Evolutionary conservation across 2,329 filamentous ascomycete genomes (phyloP).

Genomic region (Colletotrichum kahawae): DNA sequence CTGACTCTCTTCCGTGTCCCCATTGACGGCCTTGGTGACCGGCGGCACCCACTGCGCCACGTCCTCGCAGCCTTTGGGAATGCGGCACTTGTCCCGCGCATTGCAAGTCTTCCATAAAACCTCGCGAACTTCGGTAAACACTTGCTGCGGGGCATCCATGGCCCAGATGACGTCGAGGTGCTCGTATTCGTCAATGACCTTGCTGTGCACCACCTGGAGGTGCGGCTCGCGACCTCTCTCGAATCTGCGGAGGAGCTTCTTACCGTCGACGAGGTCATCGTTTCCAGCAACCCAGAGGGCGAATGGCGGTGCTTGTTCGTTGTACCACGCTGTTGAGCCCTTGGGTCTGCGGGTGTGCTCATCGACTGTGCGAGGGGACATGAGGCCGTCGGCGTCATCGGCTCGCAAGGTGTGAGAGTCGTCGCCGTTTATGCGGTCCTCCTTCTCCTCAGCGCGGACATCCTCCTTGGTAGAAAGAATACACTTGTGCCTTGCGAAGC

Average conservation of each 20-base stretch:
- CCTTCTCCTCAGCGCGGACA: conserved; percentile 63
- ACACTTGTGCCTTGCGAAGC: conserved; percentile 81
- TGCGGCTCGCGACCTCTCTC: conserved; percentile 80
- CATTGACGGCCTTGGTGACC: neutral
- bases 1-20: conserved; percentile 7
- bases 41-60: conserved; percentile 44
- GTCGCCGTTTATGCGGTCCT: conserved; percentile 55
- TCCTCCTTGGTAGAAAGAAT: conserved; percentile 82
- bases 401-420: conserved; percentile 25
- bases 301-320: conserved; percentile 78
- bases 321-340: conserved; percentile 78
- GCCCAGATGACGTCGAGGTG: conserved; percentile 96
- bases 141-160: conserved; percentile 83
- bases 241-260: conserved; percentile 75
- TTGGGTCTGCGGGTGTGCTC: conserved; percentile 43
- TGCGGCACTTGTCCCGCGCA: conserved; percentile 59
- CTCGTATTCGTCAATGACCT: conserved; percentile 86
- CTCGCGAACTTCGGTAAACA: conserved; percentile 80
- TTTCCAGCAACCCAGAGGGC: conserved; percentile 87
- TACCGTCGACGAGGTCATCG: conserved; percentile 85
- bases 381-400: conserved; percentile 37
- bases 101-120: conserved; percentile 82
- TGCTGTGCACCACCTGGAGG: conserved; percentile 80
- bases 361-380: conserved; percentile 26
- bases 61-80: conserved; percentile 68